These are phyloP conservation scores for Oldenlandia corymbosa DNA, from an alignment of 257 asterid genomes.

Conservation along the genomic window DNA sequence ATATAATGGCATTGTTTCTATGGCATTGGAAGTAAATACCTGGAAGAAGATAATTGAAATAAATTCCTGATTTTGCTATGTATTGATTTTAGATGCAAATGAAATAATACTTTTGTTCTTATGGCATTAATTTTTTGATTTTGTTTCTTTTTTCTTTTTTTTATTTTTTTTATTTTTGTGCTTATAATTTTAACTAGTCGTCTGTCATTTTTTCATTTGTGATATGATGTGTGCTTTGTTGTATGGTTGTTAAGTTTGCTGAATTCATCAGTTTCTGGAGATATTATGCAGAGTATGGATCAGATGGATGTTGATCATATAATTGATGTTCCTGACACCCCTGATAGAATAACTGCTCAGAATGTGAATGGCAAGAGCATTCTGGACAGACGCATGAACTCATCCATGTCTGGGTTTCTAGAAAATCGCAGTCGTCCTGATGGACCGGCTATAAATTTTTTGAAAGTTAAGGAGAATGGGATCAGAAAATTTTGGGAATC, in stretches of 20 bases:
- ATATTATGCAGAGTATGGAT: slow-evolving; percentile 55
- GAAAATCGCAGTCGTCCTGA: slow-evolving; percentile 22
- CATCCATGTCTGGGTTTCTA: slow-evolving; percentile 17
- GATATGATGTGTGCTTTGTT: background rate
- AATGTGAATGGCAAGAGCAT: slow-evolving; percentile 23
- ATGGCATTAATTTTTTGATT: background rate
- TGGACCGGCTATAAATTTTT: slow-evolving; percentile 37
- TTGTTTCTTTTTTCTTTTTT: too few relatives aligned
- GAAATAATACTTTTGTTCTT: background rate
- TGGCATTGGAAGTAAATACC: too few relatives aligned
- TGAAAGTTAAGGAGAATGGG: slow-evolving; percentile 36
- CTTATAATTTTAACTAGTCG: too few relatives aligned
- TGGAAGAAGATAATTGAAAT: background rate
- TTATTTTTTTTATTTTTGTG: too few relatives aligned
- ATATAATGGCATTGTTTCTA: too few relatives aligned
- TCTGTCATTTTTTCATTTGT: background rate
- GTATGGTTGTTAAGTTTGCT: background rate
- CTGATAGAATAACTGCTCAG: slow-evolving; percentile 43
- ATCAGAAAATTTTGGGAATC: slow-evolving; percentile 24
- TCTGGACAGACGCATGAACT: slow-evolving; percentile 20
- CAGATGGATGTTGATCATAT: slow-evolving; percentile 46
- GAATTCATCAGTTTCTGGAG: background rate
- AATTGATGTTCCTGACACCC: slow-evolving; percentile 74
- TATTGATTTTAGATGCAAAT: background rate
- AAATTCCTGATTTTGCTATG: background rate